A percentile compares a stretch with the other conserved stretches of the same genome.
These are phyloP conservation scores for Sorghum bicolor DNA, from an alignment of 176 grass and related monocot genomes.

Conservation along the genomic window Sorghum_bicolor_NCBIv3 NC_012879.2:726001-726500, in stretches of 20 bases:
- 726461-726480: background rate
- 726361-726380: background rate
- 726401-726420: constrained; percentile 9
- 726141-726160: background rate
- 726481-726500: rapidly evolving
- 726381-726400: background rate
- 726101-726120: background rate
- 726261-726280: background rate
- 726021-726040: background rate
- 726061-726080: background rate
- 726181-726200: background rate
- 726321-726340: background rate
- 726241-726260: background rate
- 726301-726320: background rate
- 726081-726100: background rate
- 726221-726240: background rate
- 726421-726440: constrained; percentile 3
- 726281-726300: constrained; percentile 30
- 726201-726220: no score
- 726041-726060: background rate
- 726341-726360: background rate
- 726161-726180: background rate
- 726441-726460: constrained; percentile 15
- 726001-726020: constrained; percentile 39
- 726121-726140: background rate